Evolutionary conservation across 495 filamentous ascomycete genomes (phyloP).

Genomic region (Polyplosphaeria fusca): DNA sequence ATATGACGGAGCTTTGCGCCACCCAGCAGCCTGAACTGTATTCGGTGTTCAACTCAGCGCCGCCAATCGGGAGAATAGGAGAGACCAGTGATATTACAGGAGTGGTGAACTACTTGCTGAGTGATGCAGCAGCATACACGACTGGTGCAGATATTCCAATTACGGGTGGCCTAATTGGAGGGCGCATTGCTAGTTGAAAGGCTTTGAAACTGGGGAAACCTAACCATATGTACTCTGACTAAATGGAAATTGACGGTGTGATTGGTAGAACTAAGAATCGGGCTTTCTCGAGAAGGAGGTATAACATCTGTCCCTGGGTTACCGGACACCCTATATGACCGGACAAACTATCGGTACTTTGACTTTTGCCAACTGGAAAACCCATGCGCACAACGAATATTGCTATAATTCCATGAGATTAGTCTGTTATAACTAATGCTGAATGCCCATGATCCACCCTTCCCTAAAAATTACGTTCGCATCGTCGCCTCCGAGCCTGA

Average conservation of each 20-base stretch:
- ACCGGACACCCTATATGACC: slow-evolving; percentile 1
- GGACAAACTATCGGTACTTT: slow-evolving; percentile 17
- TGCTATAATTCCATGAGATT: slow-evolving; percentile 25
- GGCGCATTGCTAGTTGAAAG: neutral
- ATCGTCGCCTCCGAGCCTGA: slow-evolving; percentile 28
- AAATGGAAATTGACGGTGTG: no score
- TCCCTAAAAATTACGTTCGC: slow-evolving; percentile 26
- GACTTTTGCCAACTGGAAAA: slow-evolving; percentile 6
- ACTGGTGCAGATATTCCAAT: slow-evolving; percentile 12
- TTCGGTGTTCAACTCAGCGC: neutral
- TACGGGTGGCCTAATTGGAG: slow-evolving; percentile 2
- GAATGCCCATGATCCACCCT: slow-evolving; percentile 15
- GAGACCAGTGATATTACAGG: slow-evolving; percentile 7
- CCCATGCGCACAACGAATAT: slow-evolving; percentile 21
- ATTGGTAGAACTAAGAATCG: no score
- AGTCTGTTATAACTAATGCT: slow-evolving; percentile 25
- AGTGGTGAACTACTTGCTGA: slow-evolving; percentile 4
- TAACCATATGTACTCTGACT: neutral
- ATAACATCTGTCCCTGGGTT: no score
- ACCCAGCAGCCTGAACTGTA: neutral
- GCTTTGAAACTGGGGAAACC: neutral
- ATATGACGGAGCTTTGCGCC: neutral
- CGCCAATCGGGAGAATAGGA: slow-evolving; percentile 5
- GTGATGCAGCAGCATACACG: slow-evolving; percentile 4
- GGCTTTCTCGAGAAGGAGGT: no score